These are phyloP conservation scores for Eremothecium gossypii DNA, from an alignment of 1,139 yeast genomes.

Conservation along the genomic window DNA sequence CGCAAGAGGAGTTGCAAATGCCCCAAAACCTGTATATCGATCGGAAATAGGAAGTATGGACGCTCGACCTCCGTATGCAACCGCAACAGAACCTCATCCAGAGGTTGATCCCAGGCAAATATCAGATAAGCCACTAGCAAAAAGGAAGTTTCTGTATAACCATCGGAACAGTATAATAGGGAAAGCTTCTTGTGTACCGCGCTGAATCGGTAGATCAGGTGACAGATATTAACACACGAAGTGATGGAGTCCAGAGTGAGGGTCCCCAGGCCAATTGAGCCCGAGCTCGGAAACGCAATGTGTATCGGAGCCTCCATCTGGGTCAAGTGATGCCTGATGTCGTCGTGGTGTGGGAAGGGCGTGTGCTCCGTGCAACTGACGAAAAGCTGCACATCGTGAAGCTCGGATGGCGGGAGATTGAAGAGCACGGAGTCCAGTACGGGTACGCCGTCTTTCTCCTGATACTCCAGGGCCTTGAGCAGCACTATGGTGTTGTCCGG, in stretches of 20 bases:
- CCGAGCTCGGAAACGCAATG: slow-evolving; percentile 75
- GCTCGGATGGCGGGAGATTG: slow-evolving; percentile 27
- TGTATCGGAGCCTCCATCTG: slow-evolving; percentile 27
- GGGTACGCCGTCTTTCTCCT: slow-evolving; percentile 13
- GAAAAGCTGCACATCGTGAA: slow-evolving; percentile 35
- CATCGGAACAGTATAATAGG: slow-evolving; percentile 75
- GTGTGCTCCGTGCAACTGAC: slow-evolving; percentile 49
- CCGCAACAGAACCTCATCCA: slow-evolving; percentile 43
- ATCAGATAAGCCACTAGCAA: slow-evolving; percentile 62
- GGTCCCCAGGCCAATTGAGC: slow-evolving; percentile 67
- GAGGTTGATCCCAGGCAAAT: slow-evolving; percentile 46
- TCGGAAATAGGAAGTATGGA: slow-evolving; percentile 74
- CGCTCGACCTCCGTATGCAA: slow-evolving; percentile 58
- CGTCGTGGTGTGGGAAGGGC: slow-evolving; percentile 40
- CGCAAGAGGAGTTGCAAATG: slow-evolving; percentile 53
- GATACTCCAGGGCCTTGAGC: slow-evolving; percentile 17
- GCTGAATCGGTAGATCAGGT: slow-evolving; percentile 18
- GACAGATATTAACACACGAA: slow-evolving; percentile 55
- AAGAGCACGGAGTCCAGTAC: slow-evolving; percentile 19
- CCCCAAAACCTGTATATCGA: slow-evolving; percentile 58
- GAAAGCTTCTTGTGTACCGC: slow-evolving; percentile 10
- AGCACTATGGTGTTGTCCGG: slow-evolving; percentile 44
- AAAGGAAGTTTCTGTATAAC: slow-evolving; percentile 83
- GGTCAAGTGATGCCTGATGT: slow-evolving; percentile 27
- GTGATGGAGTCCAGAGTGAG: slow-evolving; percentile 37